Base-by-base conservation (phyloP, 805 yeast species). In the Sugiyamaella chiloensis region DNA sequence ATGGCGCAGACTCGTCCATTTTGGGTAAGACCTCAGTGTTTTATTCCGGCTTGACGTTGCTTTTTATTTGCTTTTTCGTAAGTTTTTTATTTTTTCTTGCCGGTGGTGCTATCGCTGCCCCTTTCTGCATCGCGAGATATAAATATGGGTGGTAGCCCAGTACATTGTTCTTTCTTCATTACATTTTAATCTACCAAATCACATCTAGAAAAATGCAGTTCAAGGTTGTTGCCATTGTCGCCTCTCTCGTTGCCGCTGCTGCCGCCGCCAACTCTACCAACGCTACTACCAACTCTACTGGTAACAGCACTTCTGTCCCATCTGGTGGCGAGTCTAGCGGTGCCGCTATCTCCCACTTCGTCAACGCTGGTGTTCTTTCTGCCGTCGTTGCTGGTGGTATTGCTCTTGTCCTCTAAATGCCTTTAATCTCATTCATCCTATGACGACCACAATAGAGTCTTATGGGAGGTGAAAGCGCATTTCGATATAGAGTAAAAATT, bases 361-460 rank as follows among this genome's bases (percentile, higher is more conserved):
- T 63, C 53, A 62, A 62, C 56, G 69, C 68, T 45, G 69, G 69
- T 49, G 52, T 65, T 50, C 54, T 66, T 57, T 69, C 68, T 46
- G 69, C 69, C 50, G 66, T 64, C 53, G 69, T 65, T 54, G 69
- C 69, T 48, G 69, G 69, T 51, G 69, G 68, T 50, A 60, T 64
- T 50, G 69, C 69, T 45, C 61, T 65, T 23, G 60, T 65, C 51
- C 65, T 65, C 59, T 65, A 65, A 64, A 49, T 44, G 47, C 39
- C n/a, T n/a, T n/a, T n/a, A n/a, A n/a, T n/a, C n/a, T n/a, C n/a
- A n/a, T n/a, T n/a, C n/a, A n/a, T n/a, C n/a, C n/a, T n/a, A n/a
- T n/a, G n/a, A n/a, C n/a, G n/a, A n/a, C n/a, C n/a, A n/a, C n/a
- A n/a, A n/a, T n/a, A n/a, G n/a, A n/a, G n/a, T n/a, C n/a, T n/a